These are phyloP conservation scores for Cymodocea nodosa DNA, from an alignment of 116 monocot species.

Conservation along the genomic window DNA sequence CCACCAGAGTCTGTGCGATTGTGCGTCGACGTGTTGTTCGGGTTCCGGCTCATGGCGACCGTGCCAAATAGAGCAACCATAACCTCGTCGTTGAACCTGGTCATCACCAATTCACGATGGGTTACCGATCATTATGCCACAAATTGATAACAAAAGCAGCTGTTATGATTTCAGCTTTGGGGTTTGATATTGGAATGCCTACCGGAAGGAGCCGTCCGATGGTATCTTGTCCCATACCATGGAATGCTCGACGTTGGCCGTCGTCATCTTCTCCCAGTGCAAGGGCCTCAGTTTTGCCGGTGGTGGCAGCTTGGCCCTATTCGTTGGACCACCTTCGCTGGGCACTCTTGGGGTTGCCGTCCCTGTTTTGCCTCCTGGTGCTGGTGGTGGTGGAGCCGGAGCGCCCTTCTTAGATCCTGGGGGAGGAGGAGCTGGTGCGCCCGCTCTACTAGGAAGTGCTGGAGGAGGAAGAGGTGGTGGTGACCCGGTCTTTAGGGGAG, in stretches of 20 bases:
- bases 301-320: conserved; percentile 6
- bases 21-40: not conserved
- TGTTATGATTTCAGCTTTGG: too few relatives aligned
- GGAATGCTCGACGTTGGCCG: conserved; percentile 45
- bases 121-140: not conserved
- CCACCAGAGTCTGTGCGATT: not conserved
- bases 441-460: not conserved
- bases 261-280: conserved; percentile 81
- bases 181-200: not conserved
- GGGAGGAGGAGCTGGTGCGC: conserved; percentile 4
- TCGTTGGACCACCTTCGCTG: not conserved
- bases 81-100: conserved; percentile 43
- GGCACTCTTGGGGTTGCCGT: not conserved
- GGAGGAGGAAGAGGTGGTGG: conserved; percentile 18
- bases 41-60: conserved; percentile 12
- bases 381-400: conserved; percentile 11
- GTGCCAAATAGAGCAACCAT: conserved; percentile 58
- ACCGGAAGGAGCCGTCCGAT: conserved; percentile 51
- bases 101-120: not conserved
- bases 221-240: conserved; percentile 88
- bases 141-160: not conserved
- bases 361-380: conserved; percentile 4
- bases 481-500: not conserved
- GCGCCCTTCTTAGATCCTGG: conserved; percentile 2
- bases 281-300: conserved; percentile 60